phyloP scores from a whole-genome alignment of 1,284 basidiomycete species.

The Marasmius tenuissimus region DNA sequence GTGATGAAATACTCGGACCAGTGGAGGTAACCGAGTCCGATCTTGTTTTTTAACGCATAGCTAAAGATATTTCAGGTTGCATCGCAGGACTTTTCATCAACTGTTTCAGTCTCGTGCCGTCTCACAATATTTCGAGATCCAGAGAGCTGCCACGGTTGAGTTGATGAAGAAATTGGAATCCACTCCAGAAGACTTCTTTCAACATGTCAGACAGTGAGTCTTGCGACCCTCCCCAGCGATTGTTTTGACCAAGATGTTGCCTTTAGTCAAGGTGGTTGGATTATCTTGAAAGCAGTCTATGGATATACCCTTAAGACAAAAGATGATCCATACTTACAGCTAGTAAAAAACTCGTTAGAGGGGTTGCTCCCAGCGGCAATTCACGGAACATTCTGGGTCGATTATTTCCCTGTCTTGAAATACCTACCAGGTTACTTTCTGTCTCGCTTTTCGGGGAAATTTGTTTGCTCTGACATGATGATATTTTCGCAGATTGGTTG shows the following conservation, averaged over 20 bases:
- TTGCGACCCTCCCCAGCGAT: not conserved
- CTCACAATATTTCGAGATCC: not conserved
- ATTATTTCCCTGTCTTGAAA: not conserved
- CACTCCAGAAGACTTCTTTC: not conserved
- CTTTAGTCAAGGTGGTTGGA: not conserved
- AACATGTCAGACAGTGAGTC: not conserved
- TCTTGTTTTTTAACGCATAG: not conserved
- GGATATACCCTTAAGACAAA: not conserved
- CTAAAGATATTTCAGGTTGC: not conserved
- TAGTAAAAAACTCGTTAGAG: not conserved
- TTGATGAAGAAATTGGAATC: not conserved
- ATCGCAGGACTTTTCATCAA: constrained; percentile 1
- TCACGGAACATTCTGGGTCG: not conserved
- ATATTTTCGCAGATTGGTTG: not conserved
- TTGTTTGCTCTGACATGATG: not conserved
- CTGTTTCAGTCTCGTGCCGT: not conserved
- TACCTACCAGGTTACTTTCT: not conserved
- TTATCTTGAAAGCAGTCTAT: not conserved
- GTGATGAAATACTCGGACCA: not conserved
- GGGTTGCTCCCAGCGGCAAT: not conserved
- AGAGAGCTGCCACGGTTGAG: not conserved
- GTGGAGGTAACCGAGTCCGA: not conserved
- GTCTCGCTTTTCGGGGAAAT: not conserved
- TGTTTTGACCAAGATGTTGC: not conserved
- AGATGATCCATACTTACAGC: not conserved